Conservation (phyloP, 2,329 filamentous ascomycete genomes). For the Ophiostoma ulmi region DNA sequence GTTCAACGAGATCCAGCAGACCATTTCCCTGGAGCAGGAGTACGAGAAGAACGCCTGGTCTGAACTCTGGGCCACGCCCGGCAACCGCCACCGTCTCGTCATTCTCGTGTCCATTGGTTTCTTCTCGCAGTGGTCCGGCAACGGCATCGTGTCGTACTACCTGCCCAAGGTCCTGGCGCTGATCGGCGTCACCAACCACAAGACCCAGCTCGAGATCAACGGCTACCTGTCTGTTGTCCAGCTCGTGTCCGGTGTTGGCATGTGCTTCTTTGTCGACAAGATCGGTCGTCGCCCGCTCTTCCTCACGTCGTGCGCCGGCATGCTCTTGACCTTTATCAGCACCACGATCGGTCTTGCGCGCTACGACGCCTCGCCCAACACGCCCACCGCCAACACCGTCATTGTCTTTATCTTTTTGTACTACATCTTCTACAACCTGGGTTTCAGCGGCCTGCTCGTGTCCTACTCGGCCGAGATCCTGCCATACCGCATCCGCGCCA, state of each 20-base stretch:
- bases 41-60: conserved; percentile 20
- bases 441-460: conserved; percentile 43
- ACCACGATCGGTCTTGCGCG: conserved; percentile 38
- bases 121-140: conserved; percentile 26
- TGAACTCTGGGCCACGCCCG: conserved; percentile 24
- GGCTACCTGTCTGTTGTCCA: conserved; percentile 31
- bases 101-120: conserved; percentile 26
- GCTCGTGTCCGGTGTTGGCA: conserved; percentile 35
- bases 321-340: conserved; percentile 26
- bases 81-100: conserved; percentile 26
- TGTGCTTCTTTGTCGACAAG: conserved; percentile 23
- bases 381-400: conserved; percentile 23
- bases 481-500: conserved; percentile 26
- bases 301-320: conserved; percentile 26
- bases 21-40: conserved; percentile 37
- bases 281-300: conserved; percentile 30
- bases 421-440: conserved; percentile 36
- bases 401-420: conserved; percentile 23
- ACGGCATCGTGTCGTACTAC: conserved; percentile 36
- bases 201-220: conserved; percentile 29
- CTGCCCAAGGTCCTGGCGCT: conserved; percentile 33
- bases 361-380: conserved; percentile 51
- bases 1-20: conserved; percentile 26
- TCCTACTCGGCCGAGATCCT: conserved; percentile 26
- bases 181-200: conserved; percentile 33